Evolutionary conservation across 257 asterid genomes (phyloP), one percentile per base, ranked within the genome.

Genomic region (Nemophila menziesii): DNA sequence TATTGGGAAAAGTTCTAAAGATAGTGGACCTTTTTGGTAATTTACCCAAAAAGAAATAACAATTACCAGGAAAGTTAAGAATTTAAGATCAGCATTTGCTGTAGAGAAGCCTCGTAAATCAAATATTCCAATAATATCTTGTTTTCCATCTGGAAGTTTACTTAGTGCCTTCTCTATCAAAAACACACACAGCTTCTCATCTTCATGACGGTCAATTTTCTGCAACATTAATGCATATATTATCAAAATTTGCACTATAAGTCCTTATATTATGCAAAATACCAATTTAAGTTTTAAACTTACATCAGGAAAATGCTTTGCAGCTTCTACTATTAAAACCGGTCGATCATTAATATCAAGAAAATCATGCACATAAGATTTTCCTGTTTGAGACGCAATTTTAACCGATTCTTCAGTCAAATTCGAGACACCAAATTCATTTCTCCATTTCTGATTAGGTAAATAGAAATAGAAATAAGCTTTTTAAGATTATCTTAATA

Each of bases 291-390:
- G 26, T 9, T 5, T 11, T 43, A 27, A 24, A 63, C 74, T 49
- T 72, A 82, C 96, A 76, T 76, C 82, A 1, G 92, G 89, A 41
- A 82, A 55, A 78, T 87, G 97, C 73, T 83, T 87, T 49, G 93
- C 66, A 34, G 62, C 79, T 8, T 70, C 74, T 50, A 87, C 95
- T 48, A 82, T 60, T 36, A 80, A 55, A 48, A 77, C 93, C 4
- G 97, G 86, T 50, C 95, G 58, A 68, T 16, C 64, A 16, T 61
- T 49, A 40, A 62, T 51, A 62, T 87, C 95, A 38, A 71, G 78
- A 62, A 24, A 41, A 38, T 74, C 68, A 56, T 79, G 92, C 46
- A 86, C 68, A 53, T 72, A 79, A 39, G 93, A 73, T 70, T 86
- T 86, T 58, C 93, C 93, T 27, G 77, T 72, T 58, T 75, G 57